Percentiles rank a stretch among this genome's conserved stretches.
These are phyloP conservation scores for Aspergillus baeticus DNA, from an alignment of 495 filamentous ascomycete species.

Conservation along the genomic window DNA sequence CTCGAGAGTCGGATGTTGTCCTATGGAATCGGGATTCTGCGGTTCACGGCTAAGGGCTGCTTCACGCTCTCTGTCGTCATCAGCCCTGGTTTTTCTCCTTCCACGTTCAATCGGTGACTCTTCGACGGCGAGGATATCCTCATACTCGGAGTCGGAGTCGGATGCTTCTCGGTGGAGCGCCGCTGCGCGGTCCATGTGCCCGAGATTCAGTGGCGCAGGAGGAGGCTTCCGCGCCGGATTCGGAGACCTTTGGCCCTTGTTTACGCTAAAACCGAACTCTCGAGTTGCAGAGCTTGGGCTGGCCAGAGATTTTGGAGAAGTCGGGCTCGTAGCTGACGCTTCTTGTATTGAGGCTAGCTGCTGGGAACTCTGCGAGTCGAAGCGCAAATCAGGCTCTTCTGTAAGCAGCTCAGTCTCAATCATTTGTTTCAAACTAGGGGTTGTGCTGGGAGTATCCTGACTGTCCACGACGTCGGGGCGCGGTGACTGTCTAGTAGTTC, in stretches of 20 bases:
- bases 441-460: conserved; percentile 2
- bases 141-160: conserved; percentile 81
- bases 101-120: conserved; percentile 66
- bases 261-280: conserved; percentile 15
- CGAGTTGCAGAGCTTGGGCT: conserved; percentile 19
- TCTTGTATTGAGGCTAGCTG: conserved; percentile 18
- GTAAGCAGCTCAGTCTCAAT: neutral
- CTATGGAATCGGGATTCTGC: neutral
- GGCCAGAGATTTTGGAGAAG: conserved; percentile 16
- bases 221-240: conserved; percentile 74
- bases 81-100: conserved; percentile 81
- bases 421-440: conserved; percentile 7
- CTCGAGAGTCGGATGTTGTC: neutral
- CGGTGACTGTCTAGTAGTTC: neutral
- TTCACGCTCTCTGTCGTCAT: conserved; percentile 81
- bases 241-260: conserved; percentile 33
- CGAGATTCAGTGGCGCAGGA: conserved; percentile 79
- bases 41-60: conserved; percentile 60
- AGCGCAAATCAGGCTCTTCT: conserved; percentile 3
- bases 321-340: conserved; percentile 18
- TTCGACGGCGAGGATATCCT: conserved; percentile 68
- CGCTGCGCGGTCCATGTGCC: conserved; percentile 37
- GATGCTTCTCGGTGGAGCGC: conserved; percentile 48
- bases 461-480: neutral
- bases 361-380: conserved; percentile 11